phyloP scores from a whole-genome alignment of 192 early-diverging fungal genomes.

The Glomus cerebriforme region DNA sequence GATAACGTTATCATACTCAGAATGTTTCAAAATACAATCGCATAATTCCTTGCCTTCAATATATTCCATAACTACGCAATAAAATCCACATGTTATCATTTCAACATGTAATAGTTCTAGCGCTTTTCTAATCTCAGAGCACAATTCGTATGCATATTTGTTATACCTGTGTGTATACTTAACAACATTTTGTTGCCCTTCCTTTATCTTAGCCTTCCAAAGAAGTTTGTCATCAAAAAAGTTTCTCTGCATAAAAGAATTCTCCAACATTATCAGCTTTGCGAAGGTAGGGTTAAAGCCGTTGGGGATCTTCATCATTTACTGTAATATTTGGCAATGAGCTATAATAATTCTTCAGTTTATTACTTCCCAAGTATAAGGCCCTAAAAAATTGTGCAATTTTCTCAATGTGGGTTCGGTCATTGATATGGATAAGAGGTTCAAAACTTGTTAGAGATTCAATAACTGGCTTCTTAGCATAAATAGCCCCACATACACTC shows the following conservation, averaged over 20 bases:
- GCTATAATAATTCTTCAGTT: slow-evolving; percentile 8
- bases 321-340: background rate
- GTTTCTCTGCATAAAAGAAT: background rate
- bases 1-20: background rate
- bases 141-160: background rate
- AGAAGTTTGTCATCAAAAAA: slow-evolving; percentile 17
- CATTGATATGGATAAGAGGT: background rate
- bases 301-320: background rate
- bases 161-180: background rate
- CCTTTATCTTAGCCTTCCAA: background rate
- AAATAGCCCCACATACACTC: slow-evolving; percentile 11
- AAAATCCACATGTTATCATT: background rate
- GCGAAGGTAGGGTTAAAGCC: background rate
- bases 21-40: background rate
- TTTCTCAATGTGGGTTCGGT: background rate
- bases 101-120: background rate
- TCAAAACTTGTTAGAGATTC: background rate
- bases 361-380: background rate
- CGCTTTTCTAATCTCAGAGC: slow-evolving; percentile 3
- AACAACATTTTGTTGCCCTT: background rate
- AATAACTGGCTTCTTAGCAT: slow-evolving; percentile 14
- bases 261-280: background rate
- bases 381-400: background rate
- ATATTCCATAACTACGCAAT: background rate
- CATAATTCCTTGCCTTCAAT: background rate